Percentiles rank a stretch among this genome's conserved stretches.
These are phyloP conservation scores for Colletotrichum shisoi DNA, from an alignment of 2,329 filamentous ascomycete species.

Conservation along the genomic window DNA sequence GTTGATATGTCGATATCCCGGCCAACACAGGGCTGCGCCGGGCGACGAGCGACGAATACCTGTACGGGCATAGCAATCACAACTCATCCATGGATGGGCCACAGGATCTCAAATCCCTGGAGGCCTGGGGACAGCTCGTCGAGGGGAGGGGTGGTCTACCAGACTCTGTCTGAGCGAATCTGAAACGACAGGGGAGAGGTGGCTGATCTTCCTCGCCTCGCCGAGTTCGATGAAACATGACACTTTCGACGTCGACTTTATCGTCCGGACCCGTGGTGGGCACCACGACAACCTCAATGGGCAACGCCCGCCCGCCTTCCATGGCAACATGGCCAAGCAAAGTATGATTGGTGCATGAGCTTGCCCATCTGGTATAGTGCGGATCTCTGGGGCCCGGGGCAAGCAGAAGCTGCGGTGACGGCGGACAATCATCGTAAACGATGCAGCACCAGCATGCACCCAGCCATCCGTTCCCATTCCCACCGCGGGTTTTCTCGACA, in stretches of 20 bases:
- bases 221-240: constrained; percentile 38
- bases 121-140: constrained; percentile 10
- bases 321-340: constrained; percentile 4
- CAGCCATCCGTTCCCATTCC: constrained; percentile 31
- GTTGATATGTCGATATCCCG: constrained; percentile 2
- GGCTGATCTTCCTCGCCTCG: constrained; percentile 37
- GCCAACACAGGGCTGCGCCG: constrained; percentile 17
- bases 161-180: constrained; percentile 30
- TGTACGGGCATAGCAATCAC: constrained; percentile 10
- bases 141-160: constrained; percentile 23
- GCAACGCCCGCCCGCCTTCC: constrained; percentile 6
- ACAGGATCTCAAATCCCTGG: constrained; percentile 28
- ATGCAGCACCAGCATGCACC: constrained; percentile 38
- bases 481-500: constrained; percentile 26
- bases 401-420: constrained; percentile 26
- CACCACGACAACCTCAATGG: constrained; percentile 27
- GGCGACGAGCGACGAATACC: background rate
- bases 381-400: constrained; percentile 6
- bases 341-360: constrained; percentile 37
- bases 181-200: constrained; percentile 37
- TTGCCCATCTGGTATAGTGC: constrained; percentile 20
- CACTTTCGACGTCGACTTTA: constrained; percentile 35
- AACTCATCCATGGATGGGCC: background rate
- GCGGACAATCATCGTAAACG: constrained; percentile 25
- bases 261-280: constrained; percentile 22